phyloP scores from a whole-genome alignment of 1,284 basidiomycete species.

The Spongiforma sp. region DNA sequence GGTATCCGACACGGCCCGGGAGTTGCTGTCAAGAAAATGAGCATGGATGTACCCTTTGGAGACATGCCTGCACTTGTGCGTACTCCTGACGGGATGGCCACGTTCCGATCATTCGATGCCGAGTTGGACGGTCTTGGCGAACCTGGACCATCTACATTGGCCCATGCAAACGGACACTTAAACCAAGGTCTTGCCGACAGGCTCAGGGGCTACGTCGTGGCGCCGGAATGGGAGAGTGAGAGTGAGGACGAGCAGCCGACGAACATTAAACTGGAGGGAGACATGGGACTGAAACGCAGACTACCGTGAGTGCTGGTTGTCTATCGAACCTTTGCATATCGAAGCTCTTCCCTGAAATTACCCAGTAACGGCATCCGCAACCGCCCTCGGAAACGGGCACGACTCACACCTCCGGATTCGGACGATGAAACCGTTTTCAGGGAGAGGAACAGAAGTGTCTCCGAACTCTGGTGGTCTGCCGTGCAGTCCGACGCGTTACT shows the following conservation, averaged over 20 bases:
- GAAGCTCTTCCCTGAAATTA: constrained; percentile 5
- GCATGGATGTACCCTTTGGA: constrained; percentile 53
- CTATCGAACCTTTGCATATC: constrained; percentile 9
- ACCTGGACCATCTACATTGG: constrained; percentile 38
- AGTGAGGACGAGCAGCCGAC: constrained; percentile 38
- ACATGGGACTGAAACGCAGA: constrained; percentile 67
- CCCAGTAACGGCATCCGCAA: constrained; percentile 45
- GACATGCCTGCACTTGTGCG: constrained; percentile 78
- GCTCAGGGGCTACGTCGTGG: constrained; percentile 39
- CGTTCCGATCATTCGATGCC: constrained; percentile 61
- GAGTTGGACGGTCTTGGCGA: constrained; percentile 43
- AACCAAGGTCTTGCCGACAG: constrained; percentile 23
- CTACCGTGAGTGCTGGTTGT: constrained; percentile 45
- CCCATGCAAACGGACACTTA: constrained; percentile 33
- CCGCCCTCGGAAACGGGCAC: constrained; percentile 51
- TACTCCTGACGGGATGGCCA: constrained; percentile 77
- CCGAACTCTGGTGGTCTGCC: constrained; percentile 77
- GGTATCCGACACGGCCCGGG: constrained; percentile 19
- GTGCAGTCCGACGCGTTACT: constrained; percentile 65
- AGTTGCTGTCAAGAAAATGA: constrained; percentile 16
- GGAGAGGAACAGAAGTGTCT: constrained; percentile 43
- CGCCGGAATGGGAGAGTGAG: constrained; percentile 48
- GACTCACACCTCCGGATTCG: constrained; percentile 39
- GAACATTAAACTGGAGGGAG: constrained; percentile 42
- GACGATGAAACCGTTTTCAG: constrained; percentile 30